Evolutionary conservation across 768 basidiomycete genomes (phyloP).

Genomic region (Leccinum obscurum): DNA sequence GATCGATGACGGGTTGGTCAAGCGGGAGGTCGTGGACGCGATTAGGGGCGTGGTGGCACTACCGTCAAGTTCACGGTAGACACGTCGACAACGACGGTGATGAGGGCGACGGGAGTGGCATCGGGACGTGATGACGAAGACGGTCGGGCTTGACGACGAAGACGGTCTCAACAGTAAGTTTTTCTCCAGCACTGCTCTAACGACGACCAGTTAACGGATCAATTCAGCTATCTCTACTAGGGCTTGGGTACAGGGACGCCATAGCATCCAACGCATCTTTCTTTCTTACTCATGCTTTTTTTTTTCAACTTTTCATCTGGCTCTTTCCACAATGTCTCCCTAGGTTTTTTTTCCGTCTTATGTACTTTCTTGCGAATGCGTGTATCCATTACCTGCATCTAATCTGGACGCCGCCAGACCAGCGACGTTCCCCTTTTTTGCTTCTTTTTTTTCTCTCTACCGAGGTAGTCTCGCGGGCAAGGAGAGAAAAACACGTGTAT

Average conservation of each 20-base stretch:
- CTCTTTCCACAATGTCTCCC: not conserved
- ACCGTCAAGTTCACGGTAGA: not conserved
- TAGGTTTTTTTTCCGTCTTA: not conserved
- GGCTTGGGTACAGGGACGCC: not conserved
- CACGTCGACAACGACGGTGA: not conserved
- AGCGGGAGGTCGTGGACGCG: slow-evolving; percentile 5
- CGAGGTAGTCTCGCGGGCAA: not conserved
- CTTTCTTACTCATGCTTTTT: not conserved
- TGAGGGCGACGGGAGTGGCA: not conserved
- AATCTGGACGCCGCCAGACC: not conserved
- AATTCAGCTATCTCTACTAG: not conserved
- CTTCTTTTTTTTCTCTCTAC: not conserved
- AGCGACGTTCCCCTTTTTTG: not conserved
- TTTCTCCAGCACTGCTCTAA: no score
- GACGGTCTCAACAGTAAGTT: slow-evolving; percentile 3
- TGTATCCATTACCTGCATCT: not conserved
- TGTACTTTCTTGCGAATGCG: not conserved
- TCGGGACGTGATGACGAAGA: not conserved
- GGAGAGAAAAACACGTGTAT: not conserved
- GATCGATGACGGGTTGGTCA: slow-evolving; percentile 16
- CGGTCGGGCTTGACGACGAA: not conserved
- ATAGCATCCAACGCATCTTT: not conserved
- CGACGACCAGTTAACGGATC: not conserved
- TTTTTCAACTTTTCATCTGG: not conserved
- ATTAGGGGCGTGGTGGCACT: slow-evolving; percentile 18